Evolutionary conservation across 257 asterid species (phyloP).

Genomic region (Thymus mandschuricus): DNA sequence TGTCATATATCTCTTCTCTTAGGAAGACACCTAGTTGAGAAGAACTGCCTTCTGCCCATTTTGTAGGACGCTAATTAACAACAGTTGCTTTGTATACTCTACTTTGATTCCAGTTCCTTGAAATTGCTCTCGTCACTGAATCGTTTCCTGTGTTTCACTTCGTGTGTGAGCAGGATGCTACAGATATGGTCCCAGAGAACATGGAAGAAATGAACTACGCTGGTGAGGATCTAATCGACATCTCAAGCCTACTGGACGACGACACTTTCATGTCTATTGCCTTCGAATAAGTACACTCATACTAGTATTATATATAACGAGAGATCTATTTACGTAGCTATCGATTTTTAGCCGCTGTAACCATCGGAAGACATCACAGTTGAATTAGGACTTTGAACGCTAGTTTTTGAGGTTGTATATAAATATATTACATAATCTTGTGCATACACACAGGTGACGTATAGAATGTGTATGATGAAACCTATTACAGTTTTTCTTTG

Average conservation of each 20-base stretch:
- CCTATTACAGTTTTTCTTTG: background rate
- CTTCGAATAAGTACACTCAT: conserved; percentile 49
- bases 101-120: background rate
- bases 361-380: conserved; percentile 1
- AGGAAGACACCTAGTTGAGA: background rate
- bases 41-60: background rate
- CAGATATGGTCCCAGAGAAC: conserved; percentile 41
- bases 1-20: background rate
- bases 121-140: background rate
- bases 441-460: conserved; percentile 13
- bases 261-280: conserved; percentile 83
- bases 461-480: conserved; percentile 24
- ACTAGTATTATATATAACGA: background rate
- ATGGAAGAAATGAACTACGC: conserved; percentile 46
- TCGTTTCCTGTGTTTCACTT: too few relatives aligned
- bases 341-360: conserved; percentile 20
- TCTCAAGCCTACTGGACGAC: conserved; percentile 66
- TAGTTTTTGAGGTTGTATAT: conserved; percentile 31
- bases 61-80: background rate
- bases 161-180: conserved; percentile 52
- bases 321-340: conserved; percentile 23
- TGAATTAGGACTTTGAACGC: background rate
- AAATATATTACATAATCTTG: conserved; percentile 9
- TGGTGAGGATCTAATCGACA: conserved; percentile 72
- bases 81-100: background rate